Conservation (phyloP, 2,329 filamentous ascomycete species). For the Talaromyces sp. region DNA sequence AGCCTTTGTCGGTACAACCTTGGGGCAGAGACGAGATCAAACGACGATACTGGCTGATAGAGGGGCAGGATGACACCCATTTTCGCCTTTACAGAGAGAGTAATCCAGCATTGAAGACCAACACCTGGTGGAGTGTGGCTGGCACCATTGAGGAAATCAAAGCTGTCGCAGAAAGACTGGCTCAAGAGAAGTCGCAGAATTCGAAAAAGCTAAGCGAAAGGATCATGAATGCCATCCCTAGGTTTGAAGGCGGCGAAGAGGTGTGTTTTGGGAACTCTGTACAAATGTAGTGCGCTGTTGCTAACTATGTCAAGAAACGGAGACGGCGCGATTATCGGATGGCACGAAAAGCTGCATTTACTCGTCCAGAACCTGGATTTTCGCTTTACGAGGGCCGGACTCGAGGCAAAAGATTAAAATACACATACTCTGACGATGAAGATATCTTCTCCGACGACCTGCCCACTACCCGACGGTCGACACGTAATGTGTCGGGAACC, state of each 20-base stretch:
- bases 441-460: conserved; percentile 59
- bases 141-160: conserved; percentile 83
- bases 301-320: conserved; percentile 61
- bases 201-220: conserved; percentile 72
- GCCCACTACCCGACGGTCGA: conserved; percentile 60
- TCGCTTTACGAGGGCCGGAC: conserved; percentile 95
- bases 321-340: conserved; percentile 87
- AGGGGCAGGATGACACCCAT: conserved; percentile 87
- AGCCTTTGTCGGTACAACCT: conserved; percentile 80
- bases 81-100: conserved; percentile 94
- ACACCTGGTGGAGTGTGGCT: conserved; percentile 90
- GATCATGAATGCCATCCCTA: conserved; percentile 73
- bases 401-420: conserved; percentile 90
- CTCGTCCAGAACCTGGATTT: conserved; percentile 79
- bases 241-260: conserved; percentile 90
- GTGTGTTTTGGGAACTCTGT: conserved; percentile 40
- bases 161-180: conserved; percentile 68
- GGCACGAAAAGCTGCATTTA: conserved; percentile 78
- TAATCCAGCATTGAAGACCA: conserved; percentile 69
- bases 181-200: conserved; percentile 73
- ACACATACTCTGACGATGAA: conserved; percentile 90
- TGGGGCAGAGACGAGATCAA: conserved; percentile 90
- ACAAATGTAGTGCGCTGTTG: neutral
- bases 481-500: conserved; percentile 61
- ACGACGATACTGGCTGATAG: conserved; percentile 86